Conservation (phyloP, 306 rosid genomes). For the Castanea crenata region DNA sequence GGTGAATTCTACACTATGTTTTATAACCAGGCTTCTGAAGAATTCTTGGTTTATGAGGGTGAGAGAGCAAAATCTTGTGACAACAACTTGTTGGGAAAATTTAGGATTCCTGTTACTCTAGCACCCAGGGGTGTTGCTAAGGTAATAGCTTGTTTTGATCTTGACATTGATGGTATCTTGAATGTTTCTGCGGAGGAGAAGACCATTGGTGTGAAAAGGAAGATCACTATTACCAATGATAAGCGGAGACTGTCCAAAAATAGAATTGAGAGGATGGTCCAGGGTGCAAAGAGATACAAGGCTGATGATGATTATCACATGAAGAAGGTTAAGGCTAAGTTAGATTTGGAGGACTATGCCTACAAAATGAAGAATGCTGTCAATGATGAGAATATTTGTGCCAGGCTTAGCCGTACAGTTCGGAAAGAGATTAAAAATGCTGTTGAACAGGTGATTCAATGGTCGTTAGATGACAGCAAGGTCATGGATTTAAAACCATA, state of each 20-base stretch:
- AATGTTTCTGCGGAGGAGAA: too few species aligned
- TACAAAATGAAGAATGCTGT: conserved; percentile 8
- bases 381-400: not conserved
- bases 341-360: not conserved
- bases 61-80: not conserved
- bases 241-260: too few species aligned
- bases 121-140: not conserved
- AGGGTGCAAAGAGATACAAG: too few species aligned
- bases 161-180: too few species aligned
- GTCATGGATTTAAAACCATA: not conserved
- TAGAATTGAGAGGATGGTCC: too few species aligned
- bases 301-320: too few species aligned
- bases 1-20: fast-evolving
- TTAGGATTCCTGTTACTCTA: not conserved
- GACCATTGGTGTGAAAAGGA: too few species aligned
- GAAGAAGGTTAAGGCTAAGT: too few species aligned
- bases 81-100: not conserved
- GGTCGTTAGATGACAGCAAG: conserved; percentile 9
- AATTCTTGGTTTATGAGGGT: conserved; percentile 2
- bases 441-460: conserved; percentile 10
- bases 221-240: too few species aligned
- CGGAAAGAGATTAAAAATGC: not conserved
- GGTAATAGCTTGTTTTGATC: not conserved
- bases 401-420: too few species aligned
- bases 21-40: too few species aligned